phyloP scores from a whole-genome alignment of 164 flowering plant genomes.

The Brasenia schreberi region DNA sequence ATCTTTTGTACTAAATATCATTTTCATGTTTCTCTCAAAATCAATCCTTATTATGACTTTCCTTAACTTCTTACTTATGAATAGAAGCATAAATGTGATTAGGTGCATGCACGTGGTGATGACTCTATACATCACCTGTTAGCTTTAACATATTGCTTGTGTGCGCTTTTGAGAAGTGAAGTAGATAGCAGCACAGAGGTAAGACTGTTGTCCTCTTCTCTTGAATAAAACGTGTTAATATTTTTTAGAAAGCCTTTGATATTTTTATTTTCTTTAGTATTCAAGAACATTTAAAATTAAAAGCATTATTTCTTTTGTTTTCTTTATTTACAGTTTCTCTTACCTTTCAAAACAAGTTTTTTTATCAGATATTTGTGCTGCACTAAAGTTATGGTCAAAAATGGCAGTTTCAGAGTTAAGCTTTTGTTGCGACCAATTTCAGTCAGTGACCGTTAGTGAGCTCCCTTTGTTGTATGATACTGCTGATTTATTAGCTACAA shows the following conservation, averaged over 20 bases:
- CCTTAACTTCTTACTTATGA: neutral
- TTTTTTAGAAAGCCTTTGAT: slow-evolving; percentile 1
- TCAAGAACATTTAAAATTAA: too few relatives aligned
- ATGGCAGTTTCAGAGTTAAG: slow-evolving; percentile 13
- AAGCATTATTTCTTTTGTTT: neutral
- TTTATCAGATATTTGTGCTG: slow-evolving; percentile 44
- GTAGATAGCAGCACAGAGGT: slow-evolving; percentile 56
- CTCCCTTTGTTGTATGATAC: slow-evolving; percentile 40
- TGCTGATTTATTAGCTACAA: slow-evolving; percentile 61
- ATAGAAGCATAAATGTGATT: neutral
- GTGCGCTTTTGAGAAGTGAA: slow-evolving; percentile 61
- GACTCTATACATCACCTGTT: slow-evolving; percentile 28
- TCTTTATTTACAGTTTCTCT: neutral
- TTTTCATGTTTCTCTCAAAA: neutral
- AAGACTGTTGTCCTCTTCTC: neutral
- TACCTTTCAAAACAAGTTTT: slow-evolving; percentile 30
- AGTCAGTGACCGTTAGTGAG: slow-evolving; percentile 21
- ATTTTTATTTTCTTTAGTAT: too few relatives aligned
- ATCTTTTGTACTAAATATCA: too few relatives aligned
- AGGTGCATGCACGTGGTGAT: slow-evolving; percentile 5
- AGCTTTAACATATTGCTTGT: slow-evolving; percentile 58
- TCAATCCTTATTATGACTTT: neutral
- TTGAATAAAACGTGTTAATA: neutral
- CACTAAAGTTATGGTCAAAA: slow-evolving; percentile 43
- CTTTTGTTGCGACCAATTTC: slow-evolving; percentile 17